Base-by-base conservation (phyloP, 306 rosid species). In the Sindora glabra region DNA sequence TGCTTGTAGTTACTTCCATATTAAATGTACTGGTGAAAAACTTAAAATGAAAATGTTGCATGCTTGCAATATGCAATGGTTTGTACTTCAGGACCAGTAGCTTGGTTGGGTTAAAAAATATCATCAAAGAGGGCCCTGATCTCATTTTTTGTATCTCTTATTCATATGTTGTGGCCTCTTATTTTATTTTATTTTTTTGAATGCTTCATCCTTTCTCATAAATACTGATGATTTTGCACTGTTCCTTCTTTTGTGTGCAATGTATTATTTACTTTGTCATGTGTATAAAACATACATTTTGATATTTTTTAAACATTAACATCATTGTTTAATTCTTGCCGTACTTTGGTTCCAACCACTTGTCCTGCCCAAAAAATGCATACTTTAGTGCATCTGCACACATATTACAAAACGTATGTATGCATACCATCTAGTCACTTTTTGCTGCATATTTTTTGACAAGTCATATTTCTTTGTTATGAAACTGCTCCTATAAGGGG, bases 161-260 rank as follows among this genome's bases (percentile, higher is more conserved):
- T 12, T 15, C 32, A 8, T 30, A 21, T 49, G 4, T 29, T 30
- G 25, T 44, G 27, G 7, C 21, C 10, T 30, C 56, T 32, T 38
- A 29, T 37, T 50, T 55, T 52, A 34, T 13, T 53, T 51, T 45
- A 36, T 61, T 62, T 29, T 18, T 21, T 22, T 22, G 56, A 63
- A 41, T 56, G 51, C 59, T 62, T 74, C 46, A 17, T 54, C 15
- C 8, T 48, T 49, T 49, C 17, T 42, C 29, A 19, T 36, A 46
- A 17, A 32, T 55, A 32, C 26, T 47, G 55, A 29, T 33, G 14
- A 13, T 49, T 33, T 55, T 16, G 53, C 12, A 6, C 12, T 38
- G 17, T 36, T 64, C 25, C 61, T 47, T 10, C 56, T 21, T 44
- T 14, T 30, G 3, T 30, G 30, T 54, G 42, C 57, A 27, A 14